Conservation (phyloP, 2,329 filamentous ascomycete species). For the Colletotrichum euphorbiae region DNA sequence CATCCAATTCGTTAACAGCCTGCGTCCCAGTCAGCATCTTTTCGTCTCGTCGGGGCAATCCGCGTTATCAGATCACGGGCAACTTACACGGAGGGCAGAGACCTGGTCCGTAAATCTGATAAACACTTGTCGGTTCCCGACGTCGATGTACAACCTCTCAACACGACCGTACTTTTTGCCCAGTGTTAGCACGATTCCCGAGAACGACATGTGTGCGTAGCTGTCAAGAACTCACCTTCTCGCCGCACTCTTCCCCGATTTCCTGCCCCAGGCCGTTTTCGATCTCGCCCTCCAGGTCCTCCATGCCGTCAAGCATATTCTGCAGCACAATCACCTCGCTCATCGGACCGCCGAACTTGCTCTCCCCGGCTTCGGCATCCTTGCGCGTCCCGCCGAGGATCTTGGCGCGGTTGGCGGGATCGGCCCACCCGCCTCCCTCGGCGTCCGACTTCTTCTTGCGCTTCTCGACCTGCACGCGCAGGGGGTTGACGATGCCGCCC, state of each 20-base stretch:
- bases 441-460: conserved; percentile 82
- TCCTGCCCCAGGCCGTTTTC: conserved; percentile 84
- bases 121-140: conserved; percentile 77
- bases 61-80: too few relatives aligned
- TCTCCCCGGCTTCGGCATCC: conserved; percentile 45
- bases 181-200: too few relatives aligned
- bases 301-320: conserved; percentile 88
- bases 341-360: conserved; percentile 74
- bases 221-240: conserved; percentile 66
- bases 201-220: too few relatives aligned
- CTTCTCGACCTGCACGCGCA: conserved; percentile 88
- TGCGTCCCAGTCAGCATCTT: conserved; percentile 47
- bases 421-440: conserved; percentile 82
- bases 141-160: conserved; percentile 81
- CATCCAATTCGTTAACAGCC: conserved; percentile 91
- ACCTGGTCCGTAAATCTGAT: conserved; percentile 91
- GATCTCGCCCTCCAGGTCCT: conserved; percentile 81
- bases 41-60: background rate
- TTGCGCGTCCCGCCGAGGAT: conserved; percentile 83
- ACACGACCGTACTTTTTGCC: conserved; percentile 78
- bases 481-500: conserved; percentile 85
- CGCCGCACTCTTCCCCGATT: conserved; percentile 92
- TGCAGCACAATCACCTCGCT: conserved; percentile 84
- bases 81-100: conserved; percentile 82
- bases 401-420: conserved; percentile 76